These are phyloP conservation scores for Penicillium freii DNA, from an alignment of 2,329 filamentous ascomycete species.

Conservation along the genomic window DNA sequence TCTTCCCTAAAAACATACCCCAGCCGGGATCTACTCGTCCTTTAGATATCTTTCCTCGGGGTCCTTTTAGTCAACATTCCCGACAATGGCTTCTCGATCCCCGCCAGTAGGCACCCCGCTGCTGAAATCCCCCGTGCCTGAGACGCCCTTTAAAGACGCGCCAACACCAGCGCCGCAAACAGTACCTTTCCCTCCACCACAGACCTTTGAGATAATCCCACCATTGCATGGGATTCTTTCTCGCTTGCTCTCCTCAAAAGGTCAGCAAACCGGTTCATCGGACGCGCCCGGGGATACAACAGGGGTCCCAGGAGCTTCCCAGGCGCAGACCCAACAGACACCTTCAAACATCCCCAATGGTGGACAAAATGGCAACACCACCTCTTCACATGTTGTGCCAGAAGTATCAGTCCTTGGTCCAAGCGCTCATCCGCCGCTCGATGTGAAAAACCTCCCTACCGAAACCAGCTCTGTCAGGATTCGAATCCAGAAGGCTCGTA, in stretches of 20 bases:
- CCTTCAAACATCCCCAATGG: conserved; percentile 24
- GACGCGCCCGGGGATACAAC: conserved; percentile 21
- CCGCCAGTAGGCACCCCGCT: conserved; percentile 42
- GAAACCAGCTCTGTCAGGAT: conserved; percentile 78
- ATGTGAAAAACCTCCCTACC: conserved; percentile 73
- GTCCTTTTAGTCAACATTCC: conserved; percentile 10
- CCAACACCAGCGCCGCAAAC: conserved; percentile 47
- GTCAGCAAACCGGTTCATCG: conserved; percentile 37
- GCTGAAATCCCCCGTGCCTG: conserved; percentile 39
- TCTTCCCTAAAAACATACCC: conserved; percentile 37
- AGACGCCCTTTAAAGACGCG: conserved; percentile 35
- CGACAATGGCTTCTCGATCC: conserved; percentile 38
- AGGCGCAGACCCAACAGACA: conserved; percentile 27
- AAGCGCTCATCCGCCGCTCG: conserved; percentile 47
- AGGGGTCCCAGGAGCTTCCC: conserved; percentile 27
- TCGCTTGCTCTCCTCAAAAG: conserved; percentile 60
- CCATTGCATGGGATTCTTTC: conserved; percentile 75
- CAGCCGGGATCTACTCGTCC: conserved; percentile 19
- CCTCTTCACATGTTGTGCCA: conserved; percentile 27
- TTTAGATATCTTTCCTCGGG: conserved; percentile 20
- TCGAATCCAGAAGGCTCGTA: conserved; percentile 75
- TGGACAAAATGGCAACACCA: conserved; percentile 26
- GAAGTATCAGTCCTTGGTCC: conserved; percentile 27
- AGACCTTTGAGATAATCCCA: conserved; percentile 81
- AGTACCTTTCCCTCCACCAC: conserved; percentile 66